These are phyloP conservation scores for Apiotrichum porosum DNA, from an alignment of 1,284 basidiomycete species.

Conservation along the genomic window DNA sequence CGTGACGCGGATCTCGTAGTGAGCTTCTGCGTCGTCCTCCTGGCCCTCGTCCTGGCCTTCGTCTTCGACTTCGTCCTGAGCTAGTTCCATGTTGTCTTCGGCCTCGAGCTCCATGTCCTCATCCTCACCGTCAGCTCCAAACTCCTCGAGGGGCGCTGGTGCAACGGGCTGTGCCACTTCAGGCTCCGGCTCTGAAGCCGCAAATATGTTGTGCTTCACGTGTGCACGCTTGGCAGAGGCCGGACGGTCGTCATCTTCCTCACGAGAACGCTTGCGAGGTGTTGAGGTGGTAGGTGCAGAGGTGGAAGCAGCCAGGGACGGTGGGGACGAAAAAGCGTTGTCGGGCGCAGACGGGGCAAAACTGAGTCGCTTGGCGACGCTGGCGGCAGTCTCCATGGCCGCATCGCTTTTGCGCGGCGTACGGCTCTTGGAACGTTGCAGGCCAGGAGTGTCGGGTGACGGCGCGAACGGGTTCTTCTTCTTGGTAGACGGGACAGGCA, in stretches of 20 bases:
- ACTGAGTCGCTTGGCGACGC: constrained; percentile 14
- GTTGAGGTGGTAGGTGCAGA: background rate
- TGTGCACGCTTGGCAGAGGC: background rate
- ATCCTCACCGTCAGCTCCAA: too few relatives aligned
- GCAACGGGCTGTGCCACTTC: too few relatives aligned
- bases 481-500: constrained; percentile 3
- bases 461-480: constrained; percentile 44
- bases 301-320: background rate
- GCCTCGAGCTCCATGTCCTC: background rate
- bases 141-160: too few relatives aligned
- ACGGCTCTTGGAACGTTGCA: constrained; percentile 24
- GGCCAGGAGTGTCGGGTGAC: constrained; percentile 18
- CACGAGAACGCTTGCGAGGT: constrained; percentile 12
- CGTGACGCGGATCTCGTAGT: background rate
- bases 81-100: background rate
- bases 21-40: constrained; percentile 5
- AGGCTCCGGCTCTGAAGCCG: background rate
- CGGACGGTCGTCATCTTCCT: constrained; percentile 2
- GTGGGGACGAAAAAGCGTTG: background rate
- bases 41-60: background rate
- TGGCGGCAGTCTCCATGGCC: constrained; percentile 21
- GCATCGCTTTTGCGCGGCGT: constrained; percentile 24
- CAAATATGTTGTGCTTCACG: constrained; percentile 2
- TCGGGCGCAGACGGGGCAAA: background rate
- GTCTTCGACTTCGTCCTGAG: too few relatives aligned